Conservation (phyloP, 164 flowering plant genomes). For the Protea cynaroides region DNA sequence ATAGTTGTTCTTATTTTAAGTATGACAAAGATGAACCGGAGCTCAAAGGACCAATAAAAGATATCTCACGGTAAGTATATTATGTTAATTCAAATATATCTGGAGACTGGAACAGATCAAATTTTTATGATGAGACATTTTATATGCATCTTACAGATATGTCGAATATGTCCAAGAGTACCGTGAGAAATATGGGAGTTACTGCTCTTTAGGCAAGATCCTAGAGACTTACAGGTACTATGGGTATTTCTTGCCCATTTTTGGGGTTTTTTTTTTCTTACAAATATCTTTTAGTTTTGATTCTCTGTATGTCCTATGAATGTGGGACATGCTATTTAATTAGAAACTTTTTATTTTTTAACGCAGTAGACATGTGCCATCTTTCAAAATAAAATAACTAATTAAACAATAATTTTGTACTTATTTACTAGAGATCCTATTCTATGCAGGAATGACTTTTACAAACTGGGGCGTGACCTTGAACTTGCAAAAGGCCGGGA, state of each 20-base stretch:
- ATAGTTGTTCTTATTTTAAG: slow-evolving; percentile 52
- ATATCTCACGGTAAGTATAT: slow-evolving; percentile 64
- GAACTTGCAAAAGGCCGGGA: slow-evolving; percentile 63
- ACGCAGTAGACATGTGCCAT: not conserved
- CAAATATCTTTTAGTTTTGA: not conserved
- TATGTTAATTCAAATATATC: not conserved
- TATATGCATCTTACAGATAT: slow-evolving; percentile 52
- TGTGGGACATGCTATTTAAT: not conserved
- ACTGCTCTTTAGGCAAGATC: slow-evolving; percentile 55
- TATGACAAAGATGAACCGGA: slow-evolving; percentile 90
- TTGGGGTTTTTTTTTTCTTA: not conserved
- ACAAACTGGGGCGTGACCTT: slow-evolving; percentile 58
- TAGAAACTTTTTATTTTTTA: not conserved
- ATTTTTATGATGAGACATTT: not conserved
- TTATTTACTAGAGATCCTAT: not conserved
- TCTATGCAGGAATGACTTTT: slow-evolving; percentile 53
- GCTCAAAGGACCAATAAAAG: slow-evolving; percentile 74
- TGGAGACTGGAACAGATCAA: no score
- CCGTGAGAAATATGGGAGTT: slow-evolving; percentile 64
- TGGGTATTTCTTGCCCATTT: not conserved
- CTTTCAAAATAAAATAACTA: no score
- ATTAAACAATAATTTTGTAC: no score
- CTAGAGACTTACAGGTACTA: slow-evolving; percentile 69
- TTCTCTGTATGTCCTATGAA: not conserved
- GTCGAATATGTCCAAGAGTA: slow-evolving; percentile 83